Evolutionary conservation across 2,329 filamentous ascomycete species (phyloP).

Genomic region (Colletotrichum sp.): DNA sequence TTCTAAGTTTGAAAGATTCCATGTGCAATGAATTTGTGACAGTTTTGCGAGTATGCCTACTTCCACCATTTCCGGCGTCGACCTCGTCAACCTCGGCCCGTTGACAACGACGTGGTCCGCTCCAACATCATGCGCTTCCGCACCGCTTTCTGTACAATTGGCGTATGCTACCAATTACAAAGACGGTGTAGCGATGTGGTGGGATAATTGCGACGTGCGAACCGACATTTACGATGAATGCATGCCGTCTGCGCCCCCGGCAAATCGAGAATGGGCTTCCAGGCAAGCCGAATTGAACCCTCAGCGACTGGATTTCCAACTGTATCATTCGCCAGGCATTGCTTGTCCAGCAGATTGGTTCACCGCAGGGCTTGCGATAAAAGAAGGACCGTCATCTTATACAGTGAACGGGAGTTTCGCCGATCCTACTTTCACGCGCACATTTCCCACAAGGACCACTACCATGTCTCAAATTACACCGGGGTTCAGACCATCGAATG

Average conservation of each 20-base stretch:
- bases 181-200: not conserved
- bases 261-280: not conserved
- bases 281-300: not conserved
- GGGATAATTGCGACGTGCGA: not conserved
- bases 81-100: not conserved
- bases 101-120: not conserved
- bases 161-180: not conserved
- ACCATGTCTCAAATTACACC: not conserved
- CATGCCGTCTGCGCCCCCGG: not conserved
- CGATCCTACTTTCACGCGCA: not conserved
- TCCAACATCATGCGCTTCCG: not conserved
- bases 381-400: not conserved
- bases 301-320: not conserved
- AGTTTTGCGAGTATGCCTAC: not conserved
- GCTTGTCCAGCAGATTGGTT: not conserved
- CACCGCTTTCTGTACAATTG: not conserved
- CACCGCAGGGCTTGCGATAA: not conserved
- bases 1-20: not conserved
- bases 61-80: not conserved
- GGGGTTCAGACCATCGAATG: not conserved
- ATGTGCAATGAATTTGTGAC: not conserved
- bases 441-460: not conserved
- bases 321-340: not conserved
- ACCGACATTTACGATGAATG: not conserved
- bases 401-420: not conserved